Base-by-base conservation (phyloP, 129 eudicot species). In the Lactuca saligna region DNA sequence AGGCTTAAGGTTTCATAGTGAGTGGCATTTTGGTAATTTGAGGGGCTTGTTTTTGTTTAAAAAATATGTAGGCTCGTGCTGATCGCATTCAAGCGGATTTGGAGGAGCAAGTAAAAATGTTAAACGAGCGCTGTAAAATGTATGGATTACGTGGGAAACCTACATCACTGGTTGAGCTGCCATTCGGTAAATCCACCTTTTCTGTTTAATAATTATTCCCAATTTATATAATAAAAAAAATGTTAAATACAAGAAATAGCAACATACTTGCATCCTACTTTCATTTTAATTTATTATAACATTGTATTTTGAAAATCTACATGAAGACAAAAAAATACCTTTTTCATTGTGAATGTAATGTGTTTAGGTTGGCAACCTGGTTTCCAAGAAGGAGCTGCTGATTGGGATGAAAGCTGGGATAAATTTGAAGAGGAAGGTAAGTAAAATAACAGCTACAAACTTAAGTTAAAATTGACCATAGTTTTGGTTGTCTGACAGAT, bases 321-420 rank as follows among this genome's bases (percentile, higher is more conserved):
- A 20, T 20, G 29, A 25, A 25, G 29, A 25, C 29, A 25, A 25
- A 25, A 25, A 25, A 10, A 10, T 69, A 17, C 65, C 12, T 70
- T 65, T 41, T 44, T 56, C 31, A 15, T 68, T 33, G 41, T 59
- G 55, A 66, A 63, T 41, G 57, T 75, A 66, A 63, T 41, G 57
- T 75, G 31, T 76, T 38, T 61, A 91, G 97, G 96, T 72, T 91
- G 97, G 97, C 97, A 91, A 86, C 82, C 82, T 76, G 97, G 96
- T 33, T 73, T 91, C 56, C 88, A 83, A 84, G 87, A 69, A 61
- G 78, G 82, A 53, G 96, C 97, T 61, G 91, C 97, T 79, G 97
- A 91, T 70, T 88, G 93, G 97, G 93, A 88, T 74, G 96, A 86
- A 78, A 71, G 69, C 16, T 91, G 96, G 97, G 97, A 91, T 81